phyloP scores from a whole-genome alignment of 306 rosid species.

The Datisca glomerata region DNA sequence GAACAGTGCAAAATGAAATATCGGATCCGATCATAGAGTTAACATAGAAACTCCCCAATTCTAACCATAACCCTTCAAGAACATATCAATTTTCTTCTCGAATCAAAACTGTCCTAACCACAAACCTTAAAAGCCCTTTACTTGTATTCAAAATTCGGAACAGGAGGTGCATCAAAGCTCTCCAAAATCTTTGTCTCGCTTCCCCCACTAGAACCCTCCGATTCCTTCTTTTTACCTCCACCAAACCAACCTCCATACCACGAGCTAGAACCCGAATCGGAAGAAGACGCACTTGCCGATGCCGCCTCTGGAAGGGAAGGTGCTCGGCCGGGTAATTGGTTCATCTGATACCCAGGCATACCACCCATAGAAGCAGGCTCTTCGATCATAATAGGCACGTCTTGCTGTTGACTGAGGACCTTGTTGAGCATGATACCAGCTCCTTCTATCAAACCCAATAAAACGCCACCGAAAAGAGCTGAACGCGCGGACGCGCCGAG shows the following conservation, averaged over 20 bases:
- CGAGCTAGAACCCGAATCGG: constrained; percentile 19
- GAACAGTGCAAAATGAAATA: background rate
- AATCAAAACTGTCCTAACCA: constrained; percentile 8
- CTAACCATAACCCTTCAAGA: constrained; percentile 3
- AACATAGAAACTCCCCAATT: constrained; percentile 5
- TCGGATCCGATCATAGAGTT: background rate
- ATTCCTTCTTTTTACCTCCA: constrained; percentile 31
- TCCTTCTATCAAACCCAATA: constrained; percentile 70
- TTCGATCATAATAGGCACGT: constrained; percentile 39
- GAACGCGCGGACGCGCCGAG: constrained; percentile 40
- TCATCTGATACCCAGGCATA: constrained; percentile 19
- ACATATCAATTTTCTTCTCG: background rate
- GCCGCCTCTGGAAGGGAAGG: constrained; percentile 15
- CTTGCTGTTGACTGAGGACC: constrained; percentile 51
- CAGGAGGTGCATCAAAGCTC: constrained; percentile 90
- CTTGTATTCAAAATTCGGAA: constrained; percentile 75
- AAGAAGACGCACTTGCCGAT: background rate
- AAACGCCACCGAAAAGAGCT: constrained; percentile 56
- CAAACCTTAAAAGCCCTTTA: constrained; percentile 18
- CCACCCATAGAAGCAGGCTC: constrained; percentile 34
- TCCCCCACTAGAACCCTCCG: constrained; percentile 26
- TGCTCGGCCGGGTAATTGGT: constrained; percentile 23
- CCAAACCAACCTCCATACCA: constrained; percentile 52
- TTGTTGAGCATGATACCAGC: constrained; percentile 84
- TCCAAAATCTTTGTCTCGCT: constrained; percentile 84